Conservation (phyloP, 139 green algal genomes). For the Volvox africanus region DNA sequence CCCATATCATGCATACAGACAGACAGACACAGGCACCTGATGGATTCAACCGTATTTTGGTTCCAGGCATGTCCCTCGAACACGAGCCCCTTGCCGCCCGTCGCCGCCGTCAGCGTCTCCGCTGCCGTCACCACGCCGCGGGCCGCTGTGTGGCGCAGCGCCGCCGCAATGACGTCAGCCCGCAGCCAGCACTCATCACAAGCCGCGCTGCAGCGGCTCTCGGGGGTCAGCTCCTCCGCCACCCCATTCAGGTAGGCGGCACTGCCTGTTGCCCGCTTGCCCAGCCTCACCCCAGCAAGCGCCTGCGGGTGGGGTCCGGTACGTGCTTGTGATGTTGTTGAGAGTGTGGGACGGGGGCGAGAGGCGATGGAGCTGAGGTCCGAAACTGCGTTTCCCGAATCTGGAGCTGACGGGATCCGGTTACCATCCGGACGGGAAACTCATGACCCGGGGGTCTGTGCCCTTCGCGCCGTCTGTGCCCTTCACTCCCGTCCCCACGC, state of each 20-base stretch:
- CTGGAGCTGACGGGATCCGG: no score
- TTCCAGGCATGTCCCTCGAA: slow-evolving; percentile 90
- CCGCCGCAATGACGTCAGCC: slow-evolving; percentile 28
- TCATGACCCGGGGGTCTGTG: no score
- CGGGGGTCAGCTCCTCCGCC: slow-evolving; percentile 38
- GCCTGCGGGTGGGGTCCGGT: slow-evolving; percentile 33
- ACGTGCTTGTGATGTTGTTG: no score
- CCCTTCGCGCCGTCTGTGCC: no score
- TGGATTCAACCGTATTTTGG: slow-evolving; percentile 76
- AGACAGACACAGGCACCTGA: no score
- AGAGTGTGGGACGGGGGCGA: no score
- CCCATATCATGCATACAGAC: no score
- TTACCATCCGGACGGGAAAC: no score
- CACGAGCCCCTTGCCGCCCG: slow-evolving; percentile 55
- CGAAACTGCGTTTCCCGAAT: no score
- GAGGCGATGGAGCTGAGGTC: background rate
- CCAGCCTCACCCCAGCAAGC: slow-evolving; percentile 56
- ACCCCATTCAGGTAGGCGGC: slow-evolving; percentile 71
- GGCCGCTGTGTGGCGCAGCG: slow-evolving; percentile 67
- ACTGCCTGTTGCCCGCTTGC: slow-evolving; percentile 56
- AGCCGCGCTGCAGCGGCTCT: slow-evolving; percentile 45
- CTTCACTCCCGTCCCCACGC: no score
- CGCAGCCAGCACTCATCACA: slow-evolving; percentile 42
- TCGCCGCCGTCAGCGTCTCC: slow-evolving; percentile 47
- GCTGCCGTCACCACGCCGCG: slow-evolving; percentile 38